These are phyloP conservation scores for Penicillium carneum DNA, from an alignment of 2,329 filamentous ascomycete species.

Conservation along the genomic window DNA sequence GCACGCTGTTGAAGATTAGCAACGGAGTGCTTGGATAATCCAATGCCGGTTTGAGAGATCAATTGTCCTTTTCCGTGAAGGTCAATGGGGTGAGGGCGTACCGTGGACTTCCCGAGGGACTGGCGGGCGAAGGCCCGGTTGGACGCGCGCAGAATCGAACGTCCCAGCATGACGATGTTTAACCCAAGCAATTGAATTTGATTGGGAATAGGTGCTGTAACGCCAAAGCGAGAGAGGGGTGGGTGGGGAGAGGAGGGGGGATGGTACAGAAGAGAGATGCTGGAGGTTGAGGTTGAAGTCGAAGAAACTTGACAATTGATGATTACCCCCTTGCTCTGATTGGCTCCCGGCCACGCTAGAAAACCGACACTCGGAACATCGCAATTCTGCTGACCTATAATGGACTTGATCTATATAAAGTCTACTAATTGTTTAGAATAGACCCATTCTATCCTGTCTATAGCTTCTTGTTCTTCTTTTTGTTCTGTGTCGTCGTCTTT, in stretches of 20 bases:
- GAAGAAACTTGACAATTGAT: slow-evolving; percentile 47
- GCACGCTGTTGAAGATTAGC: slow-evolving; percentile 60
- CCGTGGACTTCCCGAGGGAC: slow-evolving; percentile 76
- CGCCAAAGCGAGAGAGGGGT: slow-evolving; percentile 43
- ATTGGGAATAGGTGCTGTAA: slow-evolving; percentile 39
- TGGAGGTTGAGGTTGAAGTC: slow-evolving; percentile 47
- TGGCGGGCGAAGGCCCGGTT: slow-evolving; percentile 79
- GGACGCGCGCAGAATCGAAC: slow-evolving; percentile 89
- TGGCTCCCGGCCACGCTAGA: slow-evolving; percentile 44
- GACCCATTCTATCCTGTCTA: not conserved
- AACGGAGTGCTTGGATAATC: slow-evolving; percentile 42
- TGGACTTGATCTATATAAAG: slow-evolving; percentile 7
- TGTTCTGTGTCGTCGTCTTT: slow-evolving; percentile 4
- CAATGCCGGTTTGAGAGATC: slow-evolving; percentile 33
- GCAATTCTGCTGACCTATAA: not conserved
- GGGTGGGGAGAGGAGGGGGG: slow-evolving; percentile 39
- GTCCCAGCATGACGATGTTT: slow-evolving; percentile 78
- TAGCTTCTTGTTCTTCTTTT: not conserved
- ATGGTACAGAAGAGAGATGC: slow-evolving; percentile 44
- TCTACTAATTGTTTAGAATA: not conserved
- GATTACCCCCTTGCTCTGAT: slow-evolving; percentile 49
- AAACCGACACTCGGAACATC: slow-evolving; percentile 47
- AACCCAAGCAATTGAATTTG: slow-evolving; percentile 45
- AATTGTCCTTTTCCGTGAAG: slow-evolving; percentile 40
- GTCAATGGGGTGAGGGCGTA: slow-evolving; percentile 62